Base-by-base conservation (phyloP, 345 rosid genomes). In the Atalantia buxifolia region DNA sequence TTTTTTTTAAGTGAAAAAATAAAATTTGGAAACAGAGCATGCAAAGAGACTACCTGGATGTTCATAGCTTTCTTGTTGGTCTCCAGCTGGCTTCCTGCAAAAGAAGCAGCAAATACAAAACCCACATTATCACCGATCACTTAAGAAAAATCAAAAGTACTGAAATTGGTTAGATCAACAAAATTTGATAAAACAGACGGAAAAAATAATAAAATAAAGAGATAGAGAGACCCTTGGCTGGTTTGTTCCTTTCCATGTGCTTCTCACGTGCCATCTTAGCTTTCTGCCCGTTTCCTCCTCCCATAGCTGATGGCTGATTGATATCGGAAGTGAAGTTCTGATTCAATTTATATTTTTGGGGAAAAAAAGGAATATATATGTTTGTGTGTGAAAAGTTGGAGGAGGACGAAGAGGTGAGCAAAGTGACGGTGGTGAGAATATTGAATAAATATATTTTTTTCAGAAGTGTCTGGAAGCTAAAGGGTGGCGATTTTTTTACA, bases 201-300 rank as follows among this genome's bases (percentile, higher is more conserved):
- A 9, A 40, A 40, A 55, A 13, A 9, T 4, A 38, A 63, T 24
- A 30, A 42, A 19, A 30, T 35, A 62, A 16, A 38, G 9, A 48
- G 28, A n/a, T 7, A 28, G 5, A 27, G 9, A 67, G 24, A 83
- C 85, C 85, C 77, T 75, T 81, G 7, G 85, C 84, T 38, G 83
- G 76, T 69, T 75, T 85, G 12, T 79, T 82, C 82, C 88, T 87
- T 80, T 87, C 92, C 86, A 90, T n/a, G 76, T 86, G 76, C 66
- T 79, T 85, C 71, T 85, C 84, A 6, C 89, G 85, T 67, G 92
- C 92, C 88, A 84, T 89, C 83, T 77, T 85, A 33, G 90, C 77
- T 79, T 87, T 89, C 84, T 87, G 90, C 7, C 85, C 88, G 76
- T 85, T 85, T 70, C 92, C 89, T 77, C 89, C 92, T 73, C 89